Evolutionary conservation across 75 land plant genomes (phyloP), one percentile per base, ranked within the genome.

Genomic region (Sequoiadendron giganteum): DNA sequence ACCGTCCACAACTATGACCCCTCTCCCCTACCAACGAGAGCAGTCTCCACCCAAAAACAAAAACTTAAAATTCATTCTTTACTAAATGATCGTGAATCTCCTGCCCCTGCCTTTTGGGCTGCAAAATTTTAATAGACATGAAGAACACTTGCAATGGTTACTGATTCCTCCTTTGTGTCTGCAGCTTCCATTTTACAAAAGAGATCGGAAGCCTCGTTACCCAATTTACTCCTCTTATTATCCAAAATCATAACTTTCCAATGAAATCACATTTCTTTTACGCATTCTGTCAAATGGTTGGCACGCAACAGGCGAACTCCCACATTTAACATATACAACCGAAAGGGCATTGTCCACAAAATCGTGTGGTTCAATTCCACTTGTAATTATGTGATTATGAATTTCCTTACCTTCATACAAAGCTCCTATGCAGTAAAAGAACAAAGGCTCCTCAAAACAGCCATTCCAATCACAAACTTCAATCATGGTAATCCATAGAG

Each of bases 401-500:
- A 93, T 42, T 18, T 34, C 83, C 84, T 79, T 89, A 45, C 94
- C 94, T n/a, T 80, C 7, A 18, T 78, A 86, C 49, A 65, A 55
- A 14, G 86, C 82, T 36, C 42, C 5, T 61, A 87, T 9, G 49
- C 89, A 58, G 49, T 91, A 93, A 73, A 93, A 49, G n/a, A 55
- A 52, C 6, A 93, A 47, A 19, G 92, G 73, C 21, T 88, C 72
- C 8, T 32, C 10, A 19, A 86, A 30, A 9, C 40, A 43, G 7
- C 90, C 89, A 85, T 15, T 48, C 54, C 40, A 77, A 30, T 85
- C 88, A 54, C 86, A 90, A 13, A 90, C 92, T 39, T 88, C 55
- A 15, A 93, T 93, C 90, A 91, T 93, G 32, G 80, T 68, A 89
- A 91, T 93, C 91, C 91, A 91, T 32, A 91, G 34, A 80, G 88